Base-by-base conservation (phyloP, 257 asterid species). In the Primulina tabacum region DNA sequence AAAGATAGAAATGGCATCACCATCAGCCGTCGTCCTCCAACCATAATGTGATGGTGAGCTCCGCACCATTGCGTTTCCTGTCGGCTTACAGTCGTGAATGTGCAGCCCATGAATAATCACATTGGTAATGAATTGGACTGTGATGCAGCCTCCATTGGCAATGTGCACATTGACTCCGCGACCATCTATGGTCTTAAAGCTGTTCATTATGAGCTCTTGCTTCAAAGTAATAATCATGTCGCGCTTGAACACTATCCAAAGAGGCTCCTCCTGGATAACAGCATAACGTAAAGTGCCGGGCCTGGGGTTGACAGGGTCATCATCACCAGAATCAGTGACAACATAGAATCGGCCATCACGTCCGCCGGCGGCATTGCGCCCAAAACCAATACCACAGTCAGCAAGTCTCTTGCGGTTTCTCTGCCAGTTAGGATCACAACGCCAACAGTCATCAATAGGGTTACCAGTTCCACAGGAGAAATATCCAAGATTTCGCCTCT, bases 1-100 rank as follows among this genome's bases (percentile, higher is more conserved):
- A 12, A 84, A 84, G 71, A 84, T 82, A 58, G 89, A 84, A 55
- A 84, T 21, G 6, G 74, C 89, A 78, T 84, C 89, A 26, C 89
- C 89, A 76, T 84, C 89, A 33, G 89, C 87, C 83, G 78, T 80
- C 56, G 87, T 82, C 70, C 89, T 82, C 83, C 83, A 84, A 32
- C 89, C 89, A 37, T 75, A 84, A 75, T 84, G 89, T 28, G 82
- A 17, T 1, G 87, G 82, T 1, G 89, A 84, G 70, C 89, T 84
- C 70, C 89, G 78, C 28, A 84, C 87, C 83, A 82, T 76, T 18
- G 89, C 89, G 28, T 84, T 82, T 32, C 89, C 89, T 1, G 89
- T 84, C 6, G 87, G 87, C 40, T 71, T 82, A 17, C 85, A 79
- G 62, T 84, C 89, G 70, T 84, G 87, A 50, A 84, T 68, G 69